Base-by-base conservation (phyloP, 2,329 filamentous ascomycete species). In the Aspergillus eucalypticola region DNA sequence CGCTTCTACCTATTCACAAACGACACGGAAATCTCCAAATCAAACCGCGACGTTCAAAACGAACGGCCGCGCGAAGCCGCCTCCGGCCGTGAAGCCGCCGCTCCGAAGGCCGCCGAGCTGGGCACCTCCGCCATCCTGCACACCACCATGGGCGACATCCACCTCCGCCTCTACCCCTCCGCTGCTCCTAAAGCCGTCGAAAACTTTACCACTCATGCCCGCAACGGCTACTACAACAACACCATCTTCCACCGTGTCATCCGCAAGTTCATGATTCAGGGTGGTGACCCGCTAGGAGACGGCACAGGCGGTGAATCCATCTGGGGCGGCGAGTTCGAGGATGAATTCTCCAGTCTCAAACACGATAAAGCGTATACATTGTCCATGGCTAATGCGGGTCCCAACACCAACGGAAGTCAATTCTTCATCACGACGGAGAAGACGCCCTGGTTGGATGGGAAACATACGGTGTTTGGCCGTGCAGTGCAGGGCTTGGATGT, bases 391-490 rank as follows among this genome's bases (percentile, higher is more conserved):
- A 99, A 99, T 75, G 94, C 95, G 0, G 95, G 95, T 0, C 92
- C 92, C 0, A 92, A 94, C 70, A 97, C 93, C 38, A 99, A 99
- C 73, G 95, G 90, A 13, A 95, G 90, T 71, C 95, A 99, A 75
- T 99, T 99, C 75, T 99, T 99, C 71, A 96, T 99, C 67, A 99
- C 95, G 0, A 97, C 94, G 0, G 96, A 97, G 77, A 96, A 96
- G 80, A 92, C 95, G 81, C 89, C 92, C 5, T 99, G 95, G 95
- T 79, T 99, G 61, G 95, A 99, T 77, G 92, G 93, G 21, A 97
- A 97, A 76, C 95, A 99, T 75, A 98, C 94, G 0, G 91, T 99
- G 56, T 99, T 99, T 73, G 95, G 95, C 0, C 84, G 95, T 42
- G 93, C 92, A 0, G 89, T 94, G 39, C 90, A 93, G 73, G 95